Conservation (phyloP, 208 protist species). For the Borovskyia barvae region DNA sequence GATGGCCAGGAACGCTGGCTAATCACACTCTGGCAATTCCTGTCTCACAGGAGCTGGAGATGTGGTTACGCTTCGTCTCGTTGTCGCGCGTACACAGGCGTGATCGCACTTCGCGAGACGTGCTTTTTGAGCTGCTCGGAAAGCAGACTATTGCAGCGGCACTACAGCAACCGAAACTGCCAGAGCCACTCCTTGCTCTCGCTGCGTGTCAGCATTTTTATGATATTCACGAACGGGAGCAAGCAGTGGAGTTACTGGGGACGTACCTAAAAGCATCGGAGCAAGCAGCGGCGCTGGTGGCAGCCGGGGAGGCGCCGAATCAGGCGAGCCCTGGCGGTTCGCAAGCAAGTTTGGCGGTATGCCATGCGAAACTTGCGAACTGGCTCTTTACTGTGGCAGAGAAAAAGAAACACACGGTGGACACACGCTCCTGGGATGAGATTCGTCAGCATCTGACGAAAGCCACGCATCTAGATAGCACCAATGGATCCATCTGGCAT, state of each 20-base stretch:
- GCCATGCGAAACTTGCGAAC: constrained; percentile 80
- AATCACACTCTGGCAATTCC: constrained; percentile 95
- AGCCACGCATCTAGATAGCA: constrained; percentile 82
- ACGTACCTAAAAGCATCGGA: constrained; percentile 67
- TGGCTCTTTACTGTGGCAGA: constrained; percentile 60
- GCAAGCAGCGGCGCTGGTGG: background rate
- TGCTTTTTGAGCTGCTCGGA: constrained; percentile 86
- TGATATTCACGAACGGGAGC: constrained; percentile 71
- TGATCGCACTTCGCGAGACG: constrained; percentile 84
- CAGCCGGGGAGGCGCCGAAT: background rate
- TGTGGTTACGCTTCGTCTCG: constrained; percentile 97
- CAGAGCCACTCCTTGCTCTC: constrained; percentile 70
- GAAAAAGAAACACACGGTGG: constrained; percentile 18
- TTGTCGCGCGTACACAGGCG: constrained; percentile 91
- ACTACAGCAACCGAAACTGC: constrained; percentile 48
- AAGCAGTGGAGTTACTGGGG: constrained; percentile 67
- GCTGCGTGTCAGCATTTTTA: constrained; percentile 86
- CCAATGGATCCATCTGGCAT: constrained; percentile 98
- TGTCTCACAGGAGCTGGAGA: constrained; percentile 92
- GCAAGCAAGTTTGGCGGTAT: constrained; percentile 66
- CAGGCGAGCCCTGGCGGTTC: background rate
- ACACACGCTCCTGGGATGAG: constrained; percentile 26
- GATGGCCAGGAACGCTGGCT: constrained; percentile 97
- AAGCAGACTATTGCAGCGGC: constrained; percentile 62
- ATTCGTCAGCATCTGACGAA: constrained; percentile 65